These are phyloP conservation scores for Yamadazyma siamensis DNA, from an alignment of 1,139 yeast species.

Conservation along the genomic window DNA sequence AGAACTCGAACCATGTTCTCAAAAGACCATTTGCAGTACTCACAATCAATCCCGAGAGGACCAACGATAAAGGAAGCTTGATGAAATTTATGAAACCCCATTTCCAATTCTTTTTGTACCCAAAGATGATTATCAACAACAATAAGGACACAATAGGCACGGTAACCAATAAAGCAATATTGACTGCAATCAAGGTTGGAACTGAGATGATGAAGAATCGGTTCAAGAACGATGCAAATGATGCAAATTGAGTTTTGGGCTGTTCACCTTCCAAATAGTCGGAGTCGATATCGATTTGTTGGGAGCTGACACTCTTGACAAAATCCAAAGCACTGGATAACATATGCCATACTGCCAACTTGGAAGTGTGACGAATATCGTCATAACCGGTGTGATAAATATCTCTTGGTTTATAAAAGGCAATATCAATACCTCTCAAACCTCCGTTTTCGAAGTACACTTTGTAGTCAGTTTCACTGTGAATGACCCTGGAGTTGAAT, in stretches of 20 bases:
- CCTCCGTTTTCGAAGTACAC: conserved; percentile 62
- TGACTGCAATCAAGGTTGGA: conserved; percentile 41
- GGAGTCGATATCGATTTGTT: conserved; percentile 37
- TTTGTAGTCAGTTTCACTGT: conserved; percentile 82
- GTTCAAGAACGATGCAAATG: conserved; percentile 63
- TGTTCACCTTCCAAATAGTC: conserved; percentile 16
- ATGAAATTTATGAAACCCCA: conserved; percentile 34
- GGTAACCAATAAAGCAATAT: conserved; percentile 47
- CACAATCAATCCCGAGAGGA: conserved; percentile 37
- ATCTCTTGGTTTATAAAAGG: conserved; percentile 63
- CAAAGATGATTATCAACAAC: conserved; percentile 44
- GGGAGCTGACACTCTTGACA: conserved; percentile 36
- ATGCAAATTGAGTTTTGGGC: conserved; percentile 39
- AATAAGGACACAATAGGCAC: conserved; percentile 54
- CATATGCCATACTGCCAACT: conserved; percentile 80
- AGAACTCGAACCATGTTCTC: conserved; percentile 31
- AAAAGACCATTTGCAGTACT: conserved; percentile 25
- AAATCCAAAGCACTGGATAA: conserved; percentile 65
- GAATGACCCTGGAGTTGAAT: conserved; percentile 66
- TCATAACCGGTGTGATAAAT: conserved; percentile 80
- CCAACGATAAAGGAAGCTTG: conserved; percentile 57
- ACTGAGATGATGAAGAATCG: conserved; percentile 54
- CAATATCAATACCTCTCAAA: conserved; percentile 75
- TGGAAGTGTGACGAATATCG: conserved; percentile 59
- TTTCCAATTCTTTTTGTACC: conserved; percentile 49